These are phyloP conservation scores for Leccinellum albellum DNA, from an alignment of 768 basidiomycete genomes.

Conservation along the genomic window DNA sequence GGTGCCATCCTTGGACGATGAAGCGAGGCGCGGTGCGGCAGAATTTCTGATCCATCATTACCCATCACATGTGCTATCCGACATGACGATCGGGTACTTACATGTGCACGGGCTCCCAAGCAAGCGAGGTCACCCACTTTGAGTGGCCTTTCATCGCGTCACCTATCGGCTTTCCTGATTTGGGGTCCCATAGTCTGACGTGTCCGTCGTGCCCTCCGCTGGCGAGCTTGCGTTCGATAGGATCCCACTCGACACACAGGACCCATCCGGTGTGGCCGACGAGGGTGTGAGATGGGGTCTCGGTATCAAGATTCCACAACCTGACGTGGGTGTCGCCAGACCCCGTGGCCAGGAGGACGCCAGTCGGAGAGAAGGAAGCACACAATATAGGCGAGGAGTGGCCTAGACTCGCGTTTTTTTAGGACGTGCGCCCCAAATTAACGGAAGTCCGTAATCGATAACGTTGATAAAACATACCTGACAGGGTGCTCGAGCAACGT, in stretches of 20 bases:
- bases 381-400: conserved; percentile 93
- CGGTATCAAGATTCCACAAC: conserved; percentile 91
- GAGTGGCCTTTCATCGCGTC: conserved; percentile 89
- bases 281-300: conserved; percentile 84
- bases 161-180: conserved; percentile 82
- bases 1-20: conserved; percentile 93
- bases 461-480: conserved; percentile 45
- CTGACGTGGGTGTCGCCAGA: conserved; percentile 92
- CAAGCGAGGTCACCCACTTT: conserved; percentile 93
- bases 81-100: conserved; percentile 34
- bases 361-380: conserved; percentile 93
- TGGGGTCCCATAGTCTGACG: conserved; percentile 91
- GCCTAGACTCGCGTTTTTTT: conserved; percentile 41
- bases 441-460: conserved; percentile 5
- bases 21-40: conserved; percentile 77
- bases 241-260: conserved; percentile 96
- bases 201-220: conserved; percentile 95
- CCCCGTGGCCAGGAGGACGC: conserved; percentile 86
- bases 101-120: conserved; percentile 97
- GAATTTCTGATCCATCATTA: conserved; percentile 54
- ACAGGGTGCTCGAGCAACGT: conserved; percentile 88
- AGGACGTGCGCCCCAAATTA: conserved; percentile 4
- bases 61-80: conserved; percentile 5
- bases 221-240: conserved; percentile 83
- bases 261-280: conserved; percentile 95